Evolutionary conservation across 2,329 filamentous ascomycete species (phyloP).

Genomic region (Xylaria sp.): DNA sequence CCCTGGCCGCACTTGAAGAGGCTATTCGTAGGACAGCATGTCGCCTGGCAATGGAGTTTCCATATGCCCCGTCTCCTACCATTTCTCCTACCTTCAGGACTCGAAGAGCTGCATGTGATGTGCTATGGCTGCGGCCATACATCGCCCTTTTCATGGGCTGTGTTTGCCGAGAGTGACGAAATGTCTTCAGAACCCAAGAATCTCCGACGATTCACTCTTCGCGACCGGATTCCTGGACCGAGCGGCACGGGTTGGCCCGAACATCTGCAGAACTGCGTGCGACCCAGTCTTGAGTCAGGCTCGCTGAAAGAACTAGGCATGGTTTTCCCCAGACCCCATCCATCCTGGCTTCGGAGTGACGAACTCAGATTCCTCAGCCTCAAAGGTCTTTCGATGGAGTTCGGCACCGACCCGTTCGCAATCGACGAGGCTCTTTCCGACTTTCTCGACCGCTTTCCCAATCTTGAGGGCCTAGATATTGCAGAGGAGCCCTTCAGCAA

Average conservation of each 20-base stretch:
- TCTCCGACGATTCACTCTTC: constrained; percentile 40
- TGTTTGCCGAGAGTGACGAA: neutral
- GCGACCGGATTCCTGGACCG: neutral
- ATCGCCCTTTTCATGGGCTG: constrained; percentile 8
- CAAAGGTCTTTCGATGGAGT: constrained; percentile 68
- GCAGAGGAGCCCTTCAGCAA: constrained; percentile 38
- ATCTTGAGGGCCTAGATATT: constrained; percentile 43
- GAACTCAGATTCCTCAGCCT: constrained; percentile 43
- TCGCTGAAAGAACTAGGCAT: constrained; percentile 41
- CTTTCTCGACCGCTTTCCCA: constrained; percentile 44
- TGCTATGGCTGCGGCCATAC: neutral
- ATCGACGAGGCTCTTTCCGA: constrained; percentile 37
- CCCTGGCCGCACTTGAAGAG: constrained; percentile 36
- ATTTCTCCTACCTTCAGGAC: constrained; percentile 9
- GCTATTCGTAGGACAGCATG: constrained; percentile 23
- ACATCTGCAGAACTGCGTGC: constrained; percentile 32
- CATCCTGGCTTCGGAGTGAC: constrained; percentile 43
- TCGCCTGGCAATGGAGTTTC: constrained; percentile 2
- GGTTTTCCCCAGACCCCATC: constrained; percentile 28
- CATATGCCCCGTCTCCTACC: neutral
- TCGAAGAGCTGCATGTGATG: constrained; percentile 35
- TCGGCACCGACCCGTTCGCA: constrained; percentile 13
- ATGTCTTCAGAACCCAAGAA: constrained; percentile 19
- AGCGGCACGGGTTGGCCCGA: neutral
- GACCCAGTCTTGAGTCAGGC: constrained; percentile 42